Percentiles rank a stretch among this genome's conserved stretches.
Conservation (phyloP, 805 yeast genomes). For the Blastobotrys terrestris region DNA sequence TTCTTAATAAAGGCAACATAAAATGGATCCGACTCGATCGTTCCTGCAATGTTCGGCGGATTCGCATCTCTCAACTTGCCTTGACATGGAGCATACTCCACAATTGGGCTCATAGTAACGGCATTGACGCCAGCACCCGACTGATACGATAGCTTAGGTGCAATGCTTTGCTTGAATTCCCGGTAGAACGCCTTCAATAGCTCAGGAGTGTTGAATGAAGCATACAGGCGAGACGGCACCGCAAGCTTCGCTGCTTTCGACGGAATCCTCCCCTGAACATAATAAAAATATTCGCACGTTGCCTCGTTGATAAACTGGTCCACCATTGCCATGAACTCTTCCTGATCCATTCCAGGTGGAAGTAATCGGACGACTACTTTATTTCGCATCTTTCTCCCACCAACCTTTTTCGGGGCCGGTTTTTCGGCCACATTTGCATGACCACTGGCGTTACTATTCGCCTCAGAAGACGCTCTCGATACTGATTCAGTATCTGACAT, state of each 20-base stretch:
- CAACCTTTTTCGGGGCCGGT: not conserved
- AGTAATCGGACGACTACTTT: constrained; percentile 37
- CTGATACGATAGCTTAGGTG: constrained; percentile 10
- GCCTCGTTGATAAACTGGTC: constrained; percentile 20
- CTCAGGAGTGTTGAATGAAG: constrained; percentile 32
- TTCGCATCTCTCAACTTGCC: constrained; percentile 8
- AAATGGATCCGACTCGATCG: constrained; percentile 28
- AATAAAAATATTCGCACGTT: constrained; percentile 18
- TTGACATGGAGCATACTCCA: constrained; percentile 26
- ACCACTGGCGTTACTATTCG: not conserved
- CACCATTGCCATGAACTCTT: constrained; percentile 30
- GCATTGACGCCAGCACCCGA: constrained; percentile 16
- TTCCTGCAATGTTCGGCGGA: constrained; percentile 25
- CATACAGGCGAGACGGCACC: constrained; percentile 39
- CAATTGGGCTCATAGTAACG: constrained; percentile 11
- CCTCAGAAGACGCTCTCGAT: not conserved
- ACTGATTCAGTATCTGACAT: not conserved
- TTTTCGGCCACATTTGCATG: not conserved
- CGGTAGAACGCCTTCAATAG: constrained; percentile 30
- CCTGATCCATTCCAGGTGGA: constrained; percentile 38
- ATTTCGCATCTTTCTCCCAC: not conserved
- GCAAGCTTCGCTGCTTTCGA: constrained; percentile 34
- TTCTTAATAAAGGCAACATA: constrained; percentile 31
- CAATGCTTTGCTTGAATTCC: constrained; percentile 28
- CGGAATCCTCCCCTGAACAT: constrained; percentile 27